Conservation (phyloP, 306 rosid species). For the Arachis stenosperma region DNA sequence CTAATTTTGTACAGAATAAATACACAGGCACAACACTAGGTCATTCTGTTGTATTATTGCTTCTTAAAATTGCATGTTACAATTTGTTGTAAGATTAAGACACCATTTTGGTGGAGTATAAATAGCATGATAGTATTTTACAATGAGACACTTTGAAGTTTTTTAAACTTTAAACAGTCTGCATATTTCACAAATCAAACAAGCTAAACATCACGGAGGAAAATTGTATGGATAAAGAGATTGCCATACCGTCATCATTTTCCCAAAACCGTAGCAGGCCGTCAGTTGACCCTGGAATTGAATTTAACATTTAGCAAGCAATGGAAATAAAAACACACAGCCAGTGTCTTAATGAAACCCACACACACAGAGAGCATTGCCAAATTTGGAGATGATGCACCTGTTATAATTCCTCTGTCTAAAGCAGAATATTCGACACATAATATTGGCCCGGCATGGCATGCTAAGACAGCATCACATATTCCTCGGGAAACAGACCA, state of each 20-base stretch:
- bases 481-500: slow-evolving; percentile 96
- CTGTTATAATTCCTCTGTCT: slow-evolving; percentile 91
- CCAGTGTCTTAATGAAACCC: slow-evolving; percentile 27
- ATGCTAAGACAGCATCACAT: slow-evolving; percentile 98
- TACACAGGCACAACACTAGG: slow-evolving; percentile 4
- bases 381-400: slow-evolving; percentile 42
- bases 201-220: slow-evolving; percentile 31
- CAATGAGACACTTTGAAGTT: slow-evolving; percentile 20
- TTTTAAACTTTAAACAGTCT: slow-evolving; percentile 22
- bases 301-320: slow-evolving; percentile 43
- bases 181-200: slow-evolving; percentile 12
- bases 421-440: slow-evolving; percentile 90
- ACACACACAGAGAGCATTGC: slow-evolving; percentile 22
- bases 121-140: slow-evolving; percentile 19
- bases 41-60: slow-evolving; percentile 13
- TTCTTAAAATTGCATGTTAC: background rate
- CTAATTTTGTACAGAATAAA: slow-evolving; percentile 22
- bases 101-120: slow-evolving; percentile 11
- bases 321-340: slow-evolving; percentile 29
- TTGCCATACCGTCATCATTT: slow-evolving; percentile 81
- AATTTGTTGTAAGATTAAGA: slow-evolving; percentile 29
- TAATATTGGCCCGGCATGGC: slow-evolving; percentile 96
- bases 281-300: slow-evolving; percentile 86
- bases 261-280: slow-evolving; percentile 98
- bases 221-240: slow-evolving; percentile 35